Evolutionary conservation across 805 yeast species (phyloP).

Genomic region (Dipodascus albidus): DNA sequence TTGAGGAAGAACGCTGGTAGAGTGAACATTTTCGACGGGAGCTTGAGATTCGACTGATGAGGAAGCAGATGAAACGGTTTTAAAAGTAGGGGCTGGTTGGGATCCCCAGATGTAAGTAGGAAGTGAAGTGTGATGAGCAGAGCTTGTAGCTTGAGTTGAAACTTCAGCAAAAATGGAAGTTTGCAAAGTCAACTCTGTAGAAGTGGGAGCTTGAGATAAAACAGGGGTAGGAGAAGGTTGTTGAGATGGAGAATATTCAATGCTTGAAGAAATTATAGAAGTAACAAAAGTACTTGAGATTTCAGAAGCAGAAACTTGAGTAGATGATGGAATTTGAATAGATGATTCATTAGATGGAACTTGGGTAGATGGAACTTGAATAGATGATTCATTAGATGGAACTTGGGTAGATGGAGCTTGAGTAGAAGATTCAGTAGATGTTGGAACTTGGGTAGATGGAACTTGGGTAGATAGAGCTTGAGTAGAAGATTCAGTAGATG

Average conservation of each 20-base stretch:
- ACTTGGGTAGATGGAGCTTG: neutral
- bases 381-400: neutral
- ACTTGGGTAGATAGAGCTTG: too few species aligned
- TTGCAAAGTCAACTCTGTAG: too few species aligned
- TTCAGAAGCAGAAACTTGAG: neutral
- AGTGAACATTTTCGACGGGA: neutral
- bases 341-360: too few species aligned
- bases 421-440: neutral
- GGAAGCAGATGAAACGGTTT: neutral
- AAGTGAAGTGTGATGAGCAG: too few species aligned
- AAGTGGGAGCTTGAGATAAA: neutral
- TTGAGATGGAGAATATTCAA: too few species aligned
- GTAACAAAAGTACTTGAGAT: neutral
- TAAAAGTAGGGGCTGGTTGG: neutral
- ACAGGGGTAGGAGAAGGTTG: neutral
- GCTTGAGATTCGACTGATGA: neutral
- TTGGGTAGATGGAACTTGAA: neutral
- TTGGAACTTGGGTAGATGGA: neutral
- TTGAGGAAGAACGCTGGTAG: neutral
- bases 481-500: slow-evolving; percentile 1
- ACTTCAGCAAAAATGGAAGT: neutral
- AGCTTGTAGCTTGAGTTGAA: too few species aligned
- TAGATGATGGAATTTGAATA: neutral
- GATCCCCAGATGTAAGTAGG: neutral
- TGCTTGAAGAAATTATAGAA: neutral